Conservation (phyloP, 441 rosid genomes). For the Gossypium lobatum region DNA sequence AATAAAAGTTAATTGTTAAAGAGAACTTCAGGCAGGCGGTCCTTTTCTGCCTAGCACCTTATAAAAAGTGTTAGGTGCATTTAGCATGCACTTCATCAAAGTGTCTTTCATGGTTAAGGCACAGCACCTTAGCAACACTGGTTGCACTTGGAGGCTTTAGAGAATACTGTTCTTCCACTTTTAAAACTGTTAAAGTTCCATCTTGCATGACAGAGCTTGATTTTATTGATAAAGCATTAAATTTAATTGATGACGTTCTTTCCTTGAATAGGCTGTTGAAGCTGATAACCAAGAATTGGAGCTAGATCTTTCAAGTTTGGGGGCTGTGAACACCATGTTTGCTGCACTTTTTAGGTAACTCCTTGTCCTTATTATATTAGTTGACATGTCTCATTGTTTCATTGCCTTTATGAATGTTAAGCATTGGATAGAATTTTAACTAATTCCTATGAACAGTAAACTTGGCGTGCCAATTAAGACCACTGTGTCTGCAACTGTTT, state of each 20-base stretch:
- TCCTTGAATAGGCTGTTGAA: constrained; percentile 71
- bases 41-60: neutral
- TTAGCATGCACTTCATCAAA: neutral
- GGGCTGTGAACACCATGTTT: constrained; percentile 92
- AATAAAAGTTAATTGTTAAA: neutral
- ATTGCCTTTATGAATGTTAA: neutral
- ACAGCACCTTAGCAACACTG: neutral
- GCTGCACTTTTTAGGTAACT: constrained; percentile 89
- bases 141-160: neutral
- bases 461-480: constrained; percentile 98
- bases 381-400: neutral
- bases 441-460: constrained; percentile 46
- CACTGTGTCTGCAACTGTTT: constrained; percentile 79
- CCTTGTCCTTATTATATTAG: neutral
- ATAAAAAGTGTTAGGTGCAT: neutral
- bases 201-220: neutral
- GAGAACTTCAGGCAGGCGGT: neutral
- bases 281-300: constrained; percentile 86
- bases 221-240: neutral
- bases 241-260: constrained; percentile 16
- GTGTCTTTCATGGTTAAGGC: neutral
- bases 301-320: constrained; percentile 93
- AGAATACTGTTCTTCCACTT: neutral
- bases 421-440: constrained; percentile 13
- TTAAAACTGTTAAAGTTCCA: neutral